Conservation (phyloP, 1,284 basidiomycete species). For the Tylopilus sp. region DNA sequence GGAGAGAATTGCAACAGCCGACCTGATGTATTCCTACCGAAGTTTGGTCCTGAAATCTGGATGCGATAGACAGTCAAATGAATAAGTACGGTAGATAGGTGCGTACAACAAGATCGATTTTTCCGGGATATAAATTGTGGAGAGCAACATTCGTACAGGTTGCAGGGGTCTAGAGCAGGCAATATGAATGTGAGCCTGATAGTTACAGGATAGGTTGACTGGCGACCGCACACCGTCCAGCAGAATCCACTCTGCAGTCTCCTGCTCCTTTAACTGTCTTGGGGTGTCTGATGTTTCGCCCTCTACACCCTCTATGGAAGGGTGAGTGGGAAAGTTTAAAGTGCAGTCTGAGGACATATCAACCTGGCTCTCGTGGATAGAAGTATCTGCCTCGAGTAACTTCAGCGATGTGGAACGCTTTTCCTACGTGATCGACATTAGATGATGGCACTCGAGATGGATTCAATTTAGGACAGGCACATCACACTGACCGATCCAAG, state of each 20-base stretch:
- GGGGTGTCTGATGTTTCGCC: conserved; percentile 67
- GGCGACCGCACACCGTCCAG: conserved; percentile 68
- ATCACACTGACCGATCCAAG: conserved; percentile 72
- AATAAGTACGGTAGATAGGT: not conserved
- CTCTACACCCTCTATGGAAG: conserved; percentile 52
- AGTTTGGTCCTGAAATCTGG: conserved; percentile 74
- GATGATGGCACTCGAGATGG: conserved; percentile 2
- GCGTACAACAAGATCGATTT: conserved; percentile 82
- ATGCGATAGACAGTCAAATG: conserved; percentile 1
- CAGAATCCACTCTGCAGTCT: conserved; percentile 86
- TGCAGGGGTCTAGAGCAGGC: conserved; percentile 73
- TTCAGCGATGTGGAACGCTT: conserved; percentile 83
- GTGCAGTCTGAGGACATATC: not conserved
- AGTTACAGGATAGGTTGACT: conserved; percentile 3
- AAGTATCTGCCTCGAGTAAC: conserved; percentile 75
- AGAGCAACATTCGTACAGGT: conserved; percentile 88
- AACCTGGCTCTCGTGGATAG: conserved; percentile 70
- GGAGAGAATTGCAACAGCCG: conserved; percentile 14
- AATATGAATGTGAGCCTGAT: conserved; percentile 7
- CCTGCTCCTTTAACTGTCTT: conserved; percentile 69
- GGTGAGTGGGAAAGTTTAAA: conserved; percentile 6
- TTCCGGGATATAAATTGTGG: conserved; percentile 80
- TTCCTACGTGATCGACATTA: conserved; percentile 47
- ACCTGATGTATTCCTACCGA: conserved; percentile 82
- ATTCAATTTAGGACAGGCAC: not conserved